phyloP scores from a whole-genome alignment of 2,329 filamentous ascomycete genomes.

The Aspergillus melleus region DNA sequence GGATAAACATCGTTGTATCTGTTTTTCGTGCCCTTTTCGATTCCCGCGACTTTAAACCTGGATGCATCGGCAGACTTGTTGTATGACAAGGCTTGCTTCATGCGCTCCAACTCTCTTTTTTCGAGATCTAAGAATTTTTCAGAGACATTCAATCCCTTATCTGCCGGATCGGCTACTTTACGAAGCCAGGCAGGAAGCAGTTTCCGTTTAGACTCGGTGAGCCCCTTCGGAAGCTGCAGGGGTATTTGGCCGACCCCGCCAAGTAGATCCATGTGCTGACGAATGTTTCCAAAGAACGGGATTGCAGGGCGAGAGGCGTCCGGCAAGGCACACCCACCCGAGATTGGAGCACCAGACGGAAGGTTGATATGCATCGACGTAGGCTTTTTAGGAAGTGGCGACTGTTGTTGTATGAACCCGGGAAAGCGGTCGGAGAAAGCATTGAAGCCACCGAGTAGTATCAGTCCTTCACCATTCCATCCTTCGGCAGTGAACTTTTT shows the following conservation, averaged over 20 bases:
- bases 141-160: constrained; percentile 78
- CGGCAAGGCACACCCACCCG: constrained; percentile 85
- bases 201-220: constrained; percentile 50
- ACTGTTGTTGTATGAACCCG: constrained; percentile 35
- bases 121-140: constrained; percentile 84
- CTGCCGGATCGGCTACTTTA: constrained; percentile 62
- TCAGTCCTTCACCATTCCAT: constrained; percentile 70
- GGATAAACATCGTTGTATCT: constrained; percentile 97
- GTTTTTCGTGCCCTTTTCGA: constrained; percentile 94
- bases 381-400: constrained; percentile 40
- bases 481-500: constrained; percentile 90
- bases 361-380: constrained; percentile 54
- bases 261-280: constrained; percentile 93
- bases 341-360: constrained; percentile 70
- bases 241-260: constrained; percentile 84
- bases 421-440: constrained; percentile 70
- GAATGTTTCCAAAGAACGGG: constrained; percentile 93
- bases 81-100: constrained; percentile 74
- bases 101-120: constrained; percentile 81
- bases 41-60: constrained; percentile 75
- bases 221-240: constrained; percentile 57
- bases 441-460: constrained; percentile 79
- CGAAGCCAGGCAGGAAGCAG: constrained; percentile 76
- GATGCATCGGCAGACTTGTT: constrained; percentile 57
- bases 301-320: constrained; percentile 65